phyloP scores from a whole-genome alignment of 192 early-diverging fungal genomes.

The Funneliformis mosseae region DNA sequence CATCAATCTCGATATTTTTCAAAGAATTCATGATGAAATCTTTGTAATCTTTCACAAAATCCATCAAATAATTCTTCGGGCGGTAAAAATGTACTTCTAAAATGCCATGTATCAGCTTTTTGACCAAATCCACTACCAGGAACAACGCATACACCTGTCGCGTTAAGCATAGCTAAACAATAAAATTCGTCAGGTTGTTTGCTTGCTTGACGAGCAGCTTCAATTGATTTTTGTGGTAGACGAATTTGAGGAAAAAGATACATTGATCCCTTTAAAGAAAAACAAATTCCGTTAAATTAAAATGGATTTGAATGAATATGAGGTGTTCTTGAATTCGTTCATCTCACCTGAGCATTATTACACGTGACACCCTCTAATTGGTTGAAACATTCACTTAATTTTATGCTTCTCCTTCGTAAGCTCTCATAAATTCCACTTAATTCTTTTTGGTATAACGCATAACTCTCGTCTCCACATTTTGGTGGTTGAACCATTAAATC shows the following conservation, averaged over 20 bases:
- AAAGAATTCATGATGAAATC: constrained; percentile 86
- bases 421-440: constrained; percentile 76
- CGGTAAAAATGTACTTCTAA: constrained; percentile 95
- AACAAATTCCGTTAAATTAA: too few relatives aligned
- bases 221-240: constrained; percentile 76
- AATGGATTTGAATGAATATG: too few relatives aligned
- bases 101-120: constrained; percentile 87
- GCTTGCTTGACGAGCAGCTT: constrained; percentile 69
- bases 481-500: constrained; percentile 94
- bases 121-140: constrained; percentile 95
- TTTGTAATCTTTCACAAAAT: constrained; percentile 74
- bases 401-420: constrained; percentile 75
- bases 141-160: constrained; percentile 96
- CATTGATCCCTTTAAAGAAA: constrained; percentile 78
- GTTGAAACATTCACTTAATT: constrained; percentile 79
- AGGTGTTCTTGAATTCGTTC: not conserved
- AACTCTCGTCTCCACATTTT: constrained; percentile 74
- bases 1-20: constrained; percentile 60
- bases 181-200: constrained; percentile 87
- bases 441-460: constrained; percentile 73
- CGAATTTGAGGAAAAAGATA: constrained; percentile 90
- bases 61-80: constrained; percentile 90
- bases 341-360: constrained; percentile 66
- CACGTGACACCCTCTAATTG: constrained; percentile 80
- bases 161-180: constrained; percentile 88